These are phyloP conservation scores for Aspergillus olivimuriae DNA, from an alignment of 495 filamentous ascomycete genomes.

Conservation along the genomic window DNA sequence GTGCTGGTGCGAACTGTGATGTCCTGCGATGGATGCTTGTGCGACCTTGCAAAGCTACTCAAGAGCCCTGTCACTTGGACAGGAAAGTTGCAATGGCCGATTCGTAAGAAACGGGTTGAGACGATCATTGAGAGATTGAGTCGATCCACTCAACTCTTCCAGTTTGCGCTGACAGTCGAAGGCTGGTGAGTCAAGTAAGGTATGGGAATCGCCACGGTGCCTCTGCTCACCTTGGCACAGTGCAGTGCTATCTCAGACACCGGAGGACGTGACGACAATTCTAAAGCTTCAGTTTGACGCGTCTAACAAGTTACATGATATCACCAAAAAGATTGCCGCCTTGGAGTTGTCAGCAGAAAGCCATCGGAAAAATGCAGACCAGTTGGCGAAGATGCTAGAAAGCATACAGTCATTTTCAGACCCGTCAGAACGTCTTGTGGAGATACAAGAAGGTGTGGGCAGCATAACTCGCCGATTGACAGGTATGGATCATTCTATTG, in stretches of 20 bases:
- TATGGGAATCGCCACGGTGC: too few relatives aligned
- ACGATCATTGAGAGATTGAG: neutral
- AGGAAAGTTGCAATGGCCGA: neutral
- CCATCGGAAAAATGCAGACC: neutral
- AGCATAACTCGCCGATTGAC: neutral
- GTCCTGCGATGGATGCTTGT: conserved; percentile 1
- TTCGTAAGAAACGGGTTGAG: neutral
- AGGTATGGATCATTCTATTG: neutral
- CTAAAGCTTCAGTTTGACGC: conserved; percentile 1
- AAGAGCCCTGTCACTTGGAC: neutral
- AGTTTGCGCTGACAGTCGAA: conserved; percentile 2
- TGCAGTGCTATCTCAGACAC: conserved; percentile 1
- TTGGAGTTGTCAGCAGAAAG: neutral
- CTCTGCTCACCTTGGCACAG: too few relatives aligned
- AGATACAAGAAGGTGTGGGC: conserved; percentile 1
- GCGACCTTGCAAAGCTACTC: neutral
- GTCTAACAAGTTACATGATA: conserved; percentile 3
- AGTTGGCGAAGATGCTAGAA: neutral
- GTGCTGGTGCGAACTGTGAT: conserved; percentile 2
- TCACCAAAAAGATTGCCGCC: neutral
- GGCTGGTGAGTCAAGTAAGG: conserved; percentile 5
- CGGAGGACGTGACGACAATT: conserved; percentile 1
- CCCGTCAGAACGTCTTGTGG: neutral
- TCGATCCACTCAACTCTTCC: conserved; percentile 1
- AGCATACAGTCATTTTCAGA: neutral